Evolutionary conservation across 768 basidiomycete genomes (phyloP), one percentile per base, ranked within the genome.

Genomic region (Mycena kentingensis): DNA sequence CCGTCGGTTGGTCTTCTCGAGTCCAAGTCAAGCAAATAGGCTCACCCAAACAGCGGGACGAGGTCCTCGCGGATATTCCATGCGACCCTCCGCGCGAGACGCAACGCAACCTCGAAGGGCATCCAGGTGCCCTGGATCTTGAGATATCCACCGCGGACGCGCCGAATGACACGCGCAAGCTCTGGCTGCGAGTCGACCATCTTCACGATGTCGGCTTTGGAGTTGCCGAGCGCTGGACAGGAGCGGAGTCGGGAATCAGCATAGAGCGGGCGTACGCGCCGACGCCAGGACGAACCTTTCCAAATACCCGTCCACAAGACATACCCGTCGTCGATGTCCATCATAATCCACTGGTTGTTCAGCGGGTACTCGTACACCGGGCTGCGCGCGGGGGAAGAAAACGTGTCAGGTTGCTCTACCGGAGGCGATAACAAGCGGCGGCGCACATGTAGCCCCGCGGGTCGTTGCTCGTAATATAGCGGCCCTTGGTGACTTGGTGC

Each of bases 81-180:
- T 3, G 91, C 92, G 26, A 93, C 91, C 60, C 92, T 91, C 65
- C 18, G 44, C 18, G n/a, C 51, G 29, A 53, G 47, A 52, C 31
- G 27, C 27, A 34, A 35, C 66, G 79, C 55, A 60, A 88, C 87
- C 77, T 90, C 91, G 70, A 88, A 93, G 28, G 91, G 91, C 85
- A 93, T 89, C 92, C 92, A 94, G 19, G 92, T 93, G 27, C 92
- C 92, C 65, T 94, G 92, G 37, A 94, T 93, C 73, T 93, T 93
- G 54, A 94, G 81, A 72, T 90, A 91, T 45, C 90, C 89, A 51
- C 90, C 91, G 39, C 90, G 83, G 27, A 94, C 90, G 54, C 90
- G 81, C 51, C 91, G 85, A 64, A 93, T 84, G 60, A 88, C 82
- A 27, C 84, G 77, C 24, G 89, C 90, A 31, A 94, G 76, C 72